These are phyloP conservation scores for Venturia oleaginea DNA, from an alignment of 2,329 filamentous ascomycete genomes.

Conservation along the genomic window DNA sequence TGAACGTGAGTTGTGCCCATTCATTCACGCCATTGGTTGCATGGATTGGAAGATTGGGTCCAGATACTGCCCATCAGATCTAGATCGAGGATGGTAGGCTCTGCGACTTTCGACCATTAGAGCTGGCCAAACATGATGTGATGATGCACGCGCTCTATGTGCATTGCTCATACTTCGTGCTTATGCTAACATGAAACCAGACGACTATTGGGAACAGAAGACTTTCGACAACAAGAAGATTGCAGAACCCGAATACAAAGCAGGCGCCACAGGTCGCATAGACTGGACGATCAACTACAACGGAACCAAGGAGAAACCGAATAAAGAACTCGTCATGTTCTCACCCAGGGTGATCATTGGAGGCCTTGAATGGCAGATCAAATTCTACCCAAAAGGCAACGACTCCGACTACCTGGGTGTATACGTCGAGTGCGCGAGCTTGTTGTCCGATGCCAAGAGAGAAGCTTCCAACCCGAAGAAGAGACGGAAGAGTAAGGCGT, in stretches of 20 bases:
- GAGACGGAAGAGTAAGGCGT: constrained; percentile 12
- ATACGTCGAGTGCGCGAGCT: constrained; percentile 52
- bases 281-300: constrained; percentile 53
- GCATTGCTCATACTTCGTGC: constrained; percentile 1
- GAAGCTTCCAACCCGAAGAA: constrained; percentile 13
- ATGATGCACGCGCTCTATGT: background rate
- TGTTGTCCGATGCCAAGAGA: constrained; percentile 19
- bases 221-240: constrained; percentile 41
- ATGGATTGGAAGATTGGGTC: background rate
- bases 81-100: background rate
- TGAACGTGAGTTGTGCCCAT: constrained; percentile 34
- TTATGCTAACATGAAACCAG: constrained; percentile 20
- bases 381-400: constrained; percentile 55
- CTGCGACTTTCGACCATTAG: background rate
- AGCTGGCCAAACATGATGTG: background rate
- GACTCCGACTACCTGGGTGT: constrained; percentile 49
- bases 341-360: constrained; percentile 48
- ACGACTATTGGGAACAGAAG: constrained; percentile 49
- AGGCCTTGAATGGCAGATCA: constrained; percentile 56
- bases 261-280: constrained; percentile 45
- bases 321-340: constrained; percentile 48
- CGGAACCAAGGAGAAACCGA: constrained; percentile 51
- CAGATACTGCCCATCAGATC: background rate
- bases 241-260: constrained; percentile 49
- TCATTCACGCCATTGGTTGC: background rate